Base-by-base conservation (phyloP, 345 rosid genomes). In the Hibiscus tridactylites region DNA sequence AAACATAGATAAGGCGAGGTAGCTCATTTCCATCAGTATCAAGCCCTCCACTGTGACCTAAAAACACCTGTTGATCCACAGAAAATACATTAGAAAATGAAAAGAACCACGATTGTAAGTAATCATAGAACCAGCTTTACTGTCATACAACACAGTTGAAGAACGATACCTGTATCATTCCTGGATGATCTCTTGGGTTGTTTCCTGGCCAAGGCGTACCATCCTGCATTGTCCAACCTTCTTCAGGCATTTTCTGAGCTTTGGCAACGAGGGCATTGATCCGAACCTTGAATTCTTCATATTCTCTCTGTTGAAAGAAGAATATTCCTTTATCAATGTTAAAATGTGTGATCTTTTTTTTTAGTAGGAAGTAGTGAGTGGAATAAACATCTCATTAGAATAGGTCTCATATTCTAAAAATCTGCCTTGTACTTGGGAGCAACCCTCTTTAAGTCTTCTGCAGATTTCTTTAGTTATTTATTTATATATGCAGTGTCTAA, bases 191-290 rank as follows among this genome's bases (percentile, higher is more conserved):
- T 78, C 99, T 86, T 33, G 98, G 79, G 83, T 96, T 96, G 81
- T 96, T 96, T 77, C 99, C 99, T 71, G 99, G 98, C 99, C 99
- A 96, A 4, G 98, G 85, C 75, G 99, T 96, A 64, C 99, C 99
- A 85, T 96, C 99, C 82, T 96, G 98, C 99, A 96, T 96, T 13
- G 99, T 96, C 99, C 99, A 96, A 65, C 99, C 99, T 87, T 96
- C 99, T 87, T 96, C 99, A 39, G 99, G 99, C 89, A 87, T 77
- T 83, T 96, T 96, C 71, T 92, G 99, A 70, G 99, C 99, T 81
- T 96, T 96, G 67, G 91, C 91, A 80, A 96, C 99, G 74, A 92
- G 93, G 37, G 99, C 99, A 88, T 96, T 96, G 81, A 91, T 96
- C 73, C 98, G 84, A 79, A 96, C 98, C 85, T 96, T 96, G 86